Base-by-base conservation (phyloP, 2,329 filamentous ascomycete genomes). In the Stemphylium vesicarium region DNA sequence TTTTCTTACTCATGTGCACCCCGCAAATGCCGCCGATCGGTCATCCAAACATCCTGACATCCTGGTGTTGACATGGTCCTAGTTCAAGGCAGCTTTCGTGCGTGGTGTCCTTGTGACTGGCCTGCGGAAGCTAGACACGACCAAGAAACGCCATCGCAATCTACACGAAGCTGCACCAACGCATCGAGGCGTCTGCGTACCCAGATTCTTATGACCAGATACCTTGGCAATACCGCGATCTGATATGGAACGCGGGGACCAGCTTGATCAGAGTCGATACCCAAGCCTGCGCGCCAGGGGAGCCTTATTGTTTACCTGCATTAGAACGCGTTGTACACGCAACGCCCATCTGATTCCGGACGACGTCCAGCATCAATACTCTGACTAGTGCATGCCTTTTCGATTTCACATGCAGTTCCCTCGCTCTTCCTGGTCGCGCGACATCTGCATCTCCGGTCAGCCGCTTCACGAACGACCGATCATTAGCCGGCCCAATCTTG, bases 401-500 rank as follows among this genome's bases (percentile, higher is more conserved):
- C 29, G 20, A 41, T 18, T 33, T n/a, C 43, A 47, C 39, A 40
- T 53, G 37, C 16, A 16, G 8, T 9, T 37, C 9, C 9, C 29
- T n/a, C 4, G 9, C 22, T 15, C 6, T 12, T 48, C 15, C 8
- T n/a, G 43, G 33, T 43, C 40, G 35, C 46, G 33, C 40, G 16
- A 39, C 26, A 22, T 41, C 24, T 38, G 39, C 29, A 39, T 20
- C 39, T 46, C 40, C 18, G 32, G 29, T 40, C 36, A 36, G 20
- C 18, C 24, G 47, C 45, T 39, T 31, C 16, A 10, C 18, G 18
- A 51, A 22, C 41, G 29, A 45, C n/a, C 31, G 48, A 52, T 55
- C 36, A 51, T 55, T 55, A 51, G n/a, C 53, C 53, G 41, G 53
- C 41, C 37, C 35, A 31, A 50, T 35, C 31, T 46, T 45, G 37